Percentiles rank a stretch among this genome's conserved stretches.
Conservation (phyloP, 2,329 filamentous ascomycete genomes). For the Macrophomina phaseolina region DNA sequence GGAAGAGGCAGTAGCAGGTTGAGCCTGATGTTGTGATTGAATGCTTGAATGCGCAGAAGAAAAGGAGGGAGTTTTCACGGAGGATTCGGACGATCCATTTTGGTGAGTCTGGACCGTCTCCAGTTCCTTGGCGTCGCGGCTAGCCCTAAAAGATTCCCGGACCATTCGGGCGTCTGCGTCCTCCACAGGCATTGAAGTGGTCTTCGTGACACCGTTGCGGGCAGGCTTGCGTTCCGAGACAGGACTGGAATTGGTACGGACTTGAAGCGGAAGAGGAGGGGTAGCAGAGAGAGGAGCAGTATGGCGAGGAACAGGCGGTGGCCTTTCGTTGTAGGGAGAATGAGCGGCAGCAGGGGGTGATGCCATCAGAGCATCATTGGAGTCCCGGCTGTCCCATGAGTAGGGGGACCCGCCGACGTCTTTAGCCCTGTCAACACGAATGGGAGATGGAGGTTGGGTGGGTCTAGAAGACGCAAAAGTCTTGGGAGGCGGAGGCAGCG, state of each 20-base stretch:
- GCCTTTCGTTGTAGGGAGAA: constrained; percentile 31
- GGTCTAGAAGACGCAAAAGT: constrained; percentile 21
- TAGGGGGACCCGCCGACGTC: constrained; percentile 56
- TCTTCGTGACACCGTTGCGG: constrained; percentile 15
- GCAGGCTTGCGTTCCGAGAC: constrained; percentile 21
- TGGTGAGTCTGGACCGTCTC: constrained; percentile 5
- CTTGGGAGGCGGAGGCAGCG: constrained; percentile 25
- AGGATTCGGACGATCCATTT: constrained; percentile 24
- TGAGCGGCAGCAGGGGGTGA: constrained; percentile 44
- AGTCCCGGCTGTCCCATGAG: constrained; percentile 60
- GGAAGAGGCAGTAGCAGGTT: constrained; percentile 14
- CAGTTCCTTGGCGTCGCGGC: constrained; percentile 25
- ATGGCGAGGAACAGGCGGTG: constrained; percentile 21
- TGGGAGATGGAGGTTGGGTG: constrained; percentile 20
- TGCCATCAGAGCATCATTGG: constrained; percentile 56
- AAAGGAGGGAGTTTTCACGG: constrained; percentile 23
- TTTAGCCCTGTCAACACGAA: constrained; percentile 31
- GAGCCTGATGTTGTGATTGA: constrained; percentile 15
- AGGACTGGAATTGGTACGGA: constrained; percentile 18
- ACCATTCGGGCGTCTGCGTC: constrained; percentile 38
- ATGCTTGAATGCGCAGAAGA: constrained; percentile 25
- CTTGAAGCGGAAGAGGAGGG: constrained; percentile 15
- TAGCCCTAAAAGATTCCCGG: constrained; percentile 35
- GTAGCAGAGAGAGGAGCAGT: not conserved
- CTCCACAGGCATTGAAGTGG: constrained; percentile 31